Percentiles rank a stretch among this genome's conserved stretches.
phyloP scores from a whole-genome alignment of 2,329 filamentous ascomycete genomes.

The Ophiostoma pallidulum region DNA sequence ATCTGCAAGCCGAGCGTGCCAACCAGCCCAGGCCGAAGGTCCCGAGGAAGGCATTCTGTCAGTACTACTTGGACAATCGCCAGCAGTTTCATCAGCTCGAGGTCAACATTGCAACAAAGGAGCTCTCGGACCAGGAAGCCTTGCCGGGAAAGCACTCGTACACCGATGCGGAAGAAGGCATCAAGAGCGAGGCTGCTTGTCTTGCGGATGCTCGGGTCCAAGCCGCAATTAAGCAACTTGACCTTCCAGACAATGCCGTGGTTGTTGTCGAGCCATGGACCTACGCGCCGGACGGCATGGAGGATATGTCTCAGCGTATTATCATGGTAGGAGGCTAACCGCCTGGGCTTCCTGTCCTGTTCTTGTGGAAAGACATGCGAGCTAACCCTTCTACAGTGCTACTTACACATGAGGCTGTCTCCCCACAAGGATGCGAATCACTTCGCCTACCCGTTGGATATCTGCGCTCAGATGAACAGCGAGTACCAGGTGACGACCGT shows the following conservation, averaged over 20 bases:
- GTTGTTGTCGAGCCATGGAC: not conserved
- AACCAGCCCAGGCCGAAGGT: no score
- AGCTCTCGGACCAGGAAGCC: not conserved
- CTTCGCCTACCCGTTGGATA: not conserved
- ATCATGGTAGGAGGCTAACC: not conserved
- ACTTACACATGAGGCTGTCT: not conserved
- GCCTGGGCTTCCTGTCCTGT: no score
- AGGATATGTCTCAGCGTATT: not conserved
- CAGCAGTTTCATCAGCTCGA: no score
- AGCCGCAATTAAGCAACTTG: not conserved
- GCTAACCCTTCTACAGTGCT: not conserved
- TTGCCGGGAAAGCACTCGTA: not conserved
- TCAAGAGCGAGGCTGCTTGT: not conserved
- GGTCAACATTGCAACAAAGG: not conserved
- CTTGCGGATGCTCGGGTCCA: no score
- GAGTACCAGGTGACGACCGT: not conserved
- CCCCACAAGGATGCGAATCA: not conserved
- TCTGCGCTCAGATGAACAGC: not conserved
- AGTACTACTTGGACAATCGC: no score
- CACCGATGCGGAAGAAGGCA: not conserved
- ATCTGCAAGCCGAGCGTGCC: no score
- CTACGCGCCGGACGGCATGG: not conserved
- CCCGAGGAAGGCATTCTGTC: no score
- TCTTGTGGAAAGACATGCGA: not conserved
- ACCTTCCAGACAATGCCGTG: not conserved